phyloP scores from a whole-genome alignment of 202 grass and related monocot species.

The Hordeum pubiflorum region DNA sequence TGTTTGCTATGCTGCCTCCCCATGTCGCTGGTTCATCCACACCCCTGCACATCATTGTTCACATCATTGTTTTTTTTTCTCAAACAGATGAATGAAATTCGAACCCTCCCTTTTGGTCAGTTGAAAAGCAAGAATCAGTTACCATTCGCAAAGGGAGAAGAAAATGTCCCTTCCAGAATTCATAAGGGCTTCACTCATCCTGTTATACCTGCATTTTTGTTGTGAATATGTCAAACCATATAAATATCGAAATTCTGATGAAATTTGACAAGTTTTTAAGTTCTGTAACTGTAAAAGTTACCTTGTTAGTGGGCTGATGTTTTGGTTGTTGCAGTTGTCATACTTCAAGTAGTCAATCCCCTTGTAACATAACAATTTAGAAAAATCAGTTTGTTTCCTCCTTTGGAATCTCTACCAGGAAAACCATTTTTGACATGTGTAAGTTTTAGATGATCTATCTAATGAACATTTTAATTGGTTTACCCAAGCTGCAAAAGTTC shows the following conservation, averaged over 20 bases:
- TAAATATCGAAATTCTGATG: not conserved
- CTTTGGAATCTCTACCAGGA: not conserved
- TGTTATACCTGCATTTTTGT: constrained; percentile 19
- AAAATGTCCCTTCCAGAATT: constrained; percentile 8
- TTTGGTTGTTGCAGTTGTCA: constrained; percentile 43
- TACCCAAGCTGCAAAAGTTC: not conserved
- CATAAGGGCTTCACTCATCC: not conserved
- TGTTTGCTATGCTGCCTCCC: constrained; percentile 40
- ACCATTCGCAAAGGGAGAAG: constrained; percentile 17
- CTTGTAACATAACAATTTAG: constrained; percentile 15
- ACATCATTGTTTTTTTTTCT: no score
- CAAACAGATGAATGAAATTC: not conserved
- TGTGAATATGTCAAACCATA: not conserved
- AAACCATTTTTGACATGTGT: not conserved
- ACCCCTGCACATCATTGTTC: constrained; percentile 37
- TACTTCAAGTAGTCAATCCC: constrained; percentile 64
- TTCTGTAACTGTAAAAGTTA: not conserved
- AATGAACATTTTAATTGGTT: not conserved
- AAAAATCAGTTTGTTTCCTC: not conserved
- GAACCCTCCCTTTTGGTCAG: not conserved
- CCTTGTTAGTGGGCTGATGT: constrained; percentile 34
- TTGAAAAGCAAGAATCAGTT: not conserved
- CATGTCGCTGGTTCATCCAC: constrained; percentile 41
- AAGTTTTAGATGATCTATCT: not conserved
- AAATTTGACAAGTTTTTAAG: not conserved